A percentile compares a stretch with the other conserved stretches of the same genome.
Conservation (phyloP, 1,139 yeast species). For the Yueomyces sp. region DNA sequence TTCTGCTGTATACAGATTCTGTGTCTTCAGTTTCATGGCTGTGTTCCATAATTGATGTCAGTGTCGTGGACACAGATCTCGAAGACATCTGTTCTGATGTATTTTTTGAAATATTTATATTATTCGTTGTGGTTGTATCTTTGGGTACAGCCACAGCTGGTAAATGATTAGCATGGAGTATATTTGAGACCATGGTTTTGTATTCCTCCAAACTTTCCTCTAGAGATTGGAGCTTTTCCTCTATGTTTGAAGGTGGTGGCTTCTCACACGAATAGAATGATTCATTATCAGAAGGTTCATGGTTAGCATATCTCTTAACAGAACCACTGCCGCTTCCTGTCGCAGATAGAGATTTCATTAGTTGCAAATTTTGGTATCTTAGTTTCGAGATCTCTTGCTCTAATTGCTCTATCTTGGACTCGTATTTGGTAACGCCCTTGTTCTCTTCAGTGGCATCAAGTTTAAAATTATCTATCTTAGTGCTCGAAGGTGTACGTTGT, state of each 20-base stretch:
- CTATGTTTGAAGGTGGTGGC: not conserved
- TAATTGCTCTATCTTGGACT: slow-evolving; percentile 20
- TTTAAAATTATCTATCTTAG: no score
- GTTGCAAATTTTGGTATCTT: not conserved
- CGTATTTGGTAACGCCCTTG: slow-evolving; percentile 2
- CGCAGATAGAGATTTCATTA: not conserved
- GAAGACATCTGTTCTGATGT: not conserved
- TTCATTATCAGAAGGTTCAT: not conserved
- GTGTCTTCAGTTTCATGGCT: not conserved
- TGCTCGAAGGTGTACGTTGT: not conserved
- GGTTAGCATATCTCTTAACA: not conserved
- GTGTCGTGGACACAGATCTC: not conserved
- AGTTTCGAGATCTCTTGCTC: not conserved
- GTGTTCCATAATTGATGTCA: not conserved
- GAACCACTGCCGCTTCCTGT: not conserved
- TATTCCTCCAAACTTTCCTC: not conserved
- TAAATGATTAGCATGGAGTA: no score
- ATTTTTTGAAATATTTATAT: no score
- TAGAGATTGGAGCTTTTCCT: not conserved
- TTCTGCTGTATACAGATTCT: not conserved
- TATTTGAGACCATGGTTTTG: not conserved
- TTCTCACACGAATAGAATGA: not conserved
- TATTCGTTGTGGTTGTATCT: not conserved
- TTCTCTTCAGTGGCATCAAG: no score
- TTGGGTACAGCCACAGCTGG: not conserved